Base-by-base conservation (phyloP, 495 filamentous ascomycete genomes). In the Penicillium manginii region DNA sequence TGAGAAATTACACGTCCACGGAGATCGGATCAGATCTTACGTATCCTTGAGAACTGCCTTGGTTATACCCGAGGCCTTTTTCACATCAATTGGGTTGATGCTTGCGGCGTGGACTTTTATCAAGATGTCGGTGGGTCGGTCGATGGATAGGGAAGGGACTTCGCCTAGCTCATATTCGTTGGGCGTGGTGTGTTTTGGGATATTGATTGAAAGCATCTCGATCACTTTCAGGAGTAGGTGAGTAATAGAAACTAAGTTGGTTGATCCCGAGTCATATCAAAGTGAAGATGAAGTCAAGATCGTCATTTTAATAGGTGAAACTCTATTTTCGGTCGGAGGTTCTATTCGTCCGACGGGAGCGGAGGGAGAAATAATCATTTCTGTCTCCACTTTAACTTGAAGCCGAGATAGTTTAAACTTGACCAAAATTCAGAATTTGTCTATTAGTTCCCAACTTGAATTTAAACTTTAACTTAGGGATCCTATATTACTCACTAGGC, bases 1-100 rank as follows among this genome's bases (percentile, higher is more conserved):
- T n/a, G 2, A n/a, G 15, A 12, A 11, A 37, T 33, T 5, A 5
- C 31, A 33, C 31, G 11, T 11, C 31, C 4, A 33, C 4, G 31
- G 31, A 11, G 31, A 4, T 33, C 31, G 31, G 31, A 33, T 33
- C 31, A 33, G 11, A 33, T 33, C 31, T 5, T 23, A 68, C 62
- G 33, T 54, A 33, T 68, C 71, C 42, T 65, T 65, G 40, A 70
- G 61, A 31, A 69, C 60, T 22, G 70, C 21, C 46, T 78, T 76
- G 3, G 63, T 48, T 3, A 50, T 46, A 18, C 71, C 72, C 0
- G 57, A 60, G 3, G 81, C 76, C 31, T 81, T 61, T 56, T 82
- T 81, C 2, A 81, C 76, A 59, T 85, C 82, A 6, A 80, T 72
- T 0, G 82, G 79, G 50, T 78, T 73, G 50, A 85, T 65, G 33